phyloP scores from a whole-genome alignment of 2,329 filamentous ascomycete genomes.

The Aspergillus ibericus region DNA sequence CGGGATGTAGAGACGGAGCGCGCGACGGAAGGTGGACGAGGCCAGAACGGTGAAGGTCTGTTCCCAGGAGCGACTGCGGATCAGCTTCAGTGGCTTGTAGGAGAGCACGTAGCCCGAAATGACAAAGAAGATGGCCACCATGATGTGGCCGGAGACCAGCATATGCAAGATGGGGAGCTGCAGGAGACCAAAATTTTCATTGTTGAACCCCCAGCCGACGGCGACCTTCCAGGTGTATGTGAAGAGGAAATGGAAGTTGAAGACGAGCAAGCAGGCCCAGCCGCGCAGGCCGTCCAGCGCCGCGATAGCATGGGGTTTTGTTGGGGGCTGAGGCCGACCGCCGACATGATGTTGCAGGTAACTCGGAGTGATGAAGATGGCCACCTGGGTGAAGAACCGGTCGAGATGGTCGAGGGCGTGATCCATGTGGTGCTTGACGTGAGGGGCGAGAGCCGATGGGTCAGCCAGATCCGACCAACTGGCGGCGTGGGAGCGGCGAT shows the following conservation, averaged over 20 bases:
- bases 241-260: constrained; percentile 49
- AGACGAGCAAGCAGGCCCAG: constrained; percentile 47
- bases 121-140: constrained; percentile 52
- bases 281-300: constrained; percentile 46
- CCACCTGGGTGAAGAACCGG: constrained; percentile 24
- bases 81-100: constrained; percentile 42
- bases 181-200: constrained; percentile 41
- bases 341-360: constrained; percentile 37
- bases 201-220: constrained; percentile 42
- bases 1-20: constrained; percentile 45
- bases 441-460: constrained; percentile 15
- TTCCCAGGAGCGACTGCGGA: constrained; percentile 39
- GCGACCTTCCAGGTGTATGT: constrained; percentile 46
- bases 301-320: constrained; percentile 39
- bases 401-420: constrained; percentile 29
- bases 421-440: constrained; percentile 20
- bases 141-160: constrained; percentile 47
- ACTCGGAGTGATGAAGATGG: constrained; percentile 36
- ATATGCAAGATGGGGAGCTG: constrained; percentile 46
- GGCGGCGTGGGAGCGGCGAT: constrained; percentile 11
- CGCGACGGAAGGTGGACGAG: constrained; percentile 47
- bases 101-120: constrained; percentile 52
- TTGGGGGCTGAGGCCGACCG: constrained; percentile 26
- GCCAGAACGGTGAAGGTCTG: constrained; percentile 42
- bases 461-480: constrained; percentile 17